These are phyloP conservation scores for Postia placenta DNA, from an alignment of 768 basidiomycete species.

Conservation along the genomic window DNA sequence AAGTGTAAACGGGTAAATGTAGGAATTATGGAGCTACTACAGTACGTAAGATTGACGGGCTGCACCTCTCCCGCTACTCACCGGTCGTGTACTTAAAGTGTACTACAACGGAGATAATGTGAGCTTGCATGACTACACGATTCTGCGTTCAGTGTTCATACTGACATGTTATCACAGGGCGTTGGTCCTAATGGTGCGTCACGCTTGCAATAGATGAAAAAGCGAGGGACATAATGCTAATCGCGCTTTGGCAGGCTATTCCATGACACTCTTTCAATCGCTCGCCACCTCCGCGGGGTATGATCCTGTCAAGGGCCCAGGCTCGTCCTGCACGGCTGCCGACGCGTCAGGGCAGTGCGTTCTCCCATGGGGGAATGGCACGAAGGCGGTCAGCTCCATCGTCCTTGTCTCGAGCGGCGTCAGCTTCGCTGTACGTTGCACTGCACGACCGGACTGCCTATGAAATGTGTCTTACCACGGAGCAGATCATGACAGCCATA, in stretches of 20 bases:
- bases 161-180: slow-evolving; percentile 35
- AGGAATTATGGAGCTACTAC: slow-evolving; percentile 79
- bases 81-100: slow-evolving; percentile 46
- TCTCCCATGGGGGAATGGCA: slow-evolving; percentile 68
- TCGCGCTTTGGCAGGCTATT: slow-evolving; percentile 33
- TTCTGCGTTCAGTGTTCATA: too few species aligned
- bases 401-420: slow-evolving; percentile 74
- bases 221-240: not conserved
- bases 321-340: slow-evolving; percentile 56
- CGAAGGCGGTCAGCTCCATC: slow-evolving; percentile 68
- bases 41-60: slow-evolving; percentile 34
- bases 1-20: not conserved
- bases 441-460: too few species aligned
- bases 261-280: slow-evolving; percentile 70
- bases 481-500: slow-evolving; percentile 67
- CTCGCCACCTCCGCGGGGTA: slow-evolving; percentile 68
- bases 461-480: not conserved
- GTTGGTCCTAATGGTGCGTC: slow-evolving; percentile 50
- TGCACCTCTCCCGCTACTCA: too few species aligned
- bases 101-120: slow-evolving; percentile 83
- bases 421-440: slow-evolving; percentile 57
- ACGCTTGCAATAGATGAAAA: not conserved
- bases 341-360: slow-evolving; percentile 69
- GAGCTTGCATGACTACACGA: slow-evolving; percentile 10
- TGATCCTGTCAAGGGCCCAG: slow-evolving; percentile 64